Percentiles rank a stretch among this genome's conserved stretches.
Conservation (phyloP, 176 grass and related monocot genomes). For the Aegilops tauschii region DNA sequence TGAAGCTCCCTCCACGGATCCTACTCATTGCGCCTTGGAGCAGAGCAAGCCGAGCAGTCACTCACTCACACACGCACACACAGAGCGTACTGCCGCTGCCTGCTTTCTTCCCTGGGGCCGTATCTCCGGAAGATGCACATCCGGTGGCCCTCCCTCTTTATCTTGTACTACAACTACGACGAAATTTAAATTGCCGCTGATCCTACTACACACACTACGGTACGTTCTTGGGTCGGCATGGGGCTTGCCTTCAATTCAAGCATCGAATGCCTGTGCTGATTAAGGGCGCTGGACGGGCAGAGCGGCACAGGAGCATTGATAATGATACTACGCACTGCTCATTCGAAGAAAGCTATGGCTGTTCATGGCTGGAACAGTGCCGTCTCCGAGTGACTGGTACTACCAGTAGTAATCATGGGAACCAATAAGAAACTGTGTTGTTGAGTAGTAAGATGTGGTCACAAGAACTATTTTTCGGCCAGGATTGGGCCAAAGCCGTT, state of each 20-base stretch:
- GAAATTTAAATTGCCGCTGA: background rate
- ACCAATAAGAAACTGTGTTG: too few species aligned
- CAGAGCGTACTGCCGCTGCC: background rate
- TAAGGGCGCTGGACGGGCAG: constrained; percentile 18
- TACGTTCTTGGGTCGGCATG: constrained; percentile 6
- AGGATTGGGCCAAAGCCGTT: background rate
- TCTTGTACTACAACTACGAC: background rate
- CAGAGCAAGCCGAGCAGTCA: background rate
- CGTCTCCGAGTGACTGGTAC: background rate
- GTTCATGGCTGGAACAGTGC: background rate
- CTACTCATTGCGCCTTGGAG: constrained; percentile 23
- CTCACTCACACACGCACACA: background rate
- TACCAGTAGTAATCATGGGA: background rate
- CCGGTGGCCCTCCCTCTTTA: background rate
- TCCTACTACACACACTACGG: background rate
- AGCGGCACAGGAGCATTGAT: constrained; percentile 22
- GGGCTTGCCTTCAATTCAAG: constrained; percentile 25
- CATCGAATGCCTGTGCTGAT: constrained; percentile 29
- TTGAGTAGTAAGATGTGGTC: background rate
- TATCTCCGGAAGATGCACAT: constrained; percentile 24
- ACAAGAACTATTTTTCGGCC: background rate
- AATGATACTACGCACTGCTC: background rate
- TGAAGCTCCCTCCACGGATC: constrained; percentile 18
- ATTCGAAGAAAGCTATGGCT: constrained; percentile 25
- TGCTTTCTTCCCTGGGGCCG: constrained; percentile 8